Percentiles rank a stretch among this genome's conserved stretches.
These are phyloP conservation scores for Colletotrichum sp. DNA, from an alignment of 2,329 filamentous ascomycete species.

Conservation along the genomic window DNA sequence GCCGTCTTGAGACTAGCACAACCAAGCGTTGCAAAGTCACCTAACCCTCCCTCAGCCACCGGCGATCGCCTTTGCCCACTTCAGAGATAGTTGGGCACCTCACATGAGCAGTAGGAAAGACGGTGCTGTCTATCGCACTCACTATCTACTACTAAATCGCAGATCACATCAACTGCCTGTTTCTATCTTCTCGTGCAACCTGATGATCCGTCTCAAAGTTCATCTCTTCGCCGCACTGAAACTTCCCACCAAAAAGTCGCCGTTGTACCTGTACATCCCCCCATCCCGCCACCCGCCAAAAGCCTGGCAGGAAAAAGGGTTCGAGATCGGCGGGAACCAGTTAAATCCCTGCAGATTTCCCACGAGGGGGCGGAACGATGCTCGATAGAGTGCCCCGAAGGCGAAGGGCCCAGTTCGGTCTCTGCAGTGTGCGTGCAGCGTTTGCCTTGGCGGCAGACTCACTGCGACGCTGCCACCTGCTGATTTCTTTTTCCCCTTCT, in stretches of 20 bases:
- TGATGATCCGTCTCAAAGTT: neutral
- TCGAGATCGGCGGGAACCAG: slow-evolving; percentile 17
- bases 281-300: neutral
- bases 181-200: neutral
- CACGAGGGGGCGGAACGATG: slow-evolving; percentile 3
- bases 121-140: neutral
- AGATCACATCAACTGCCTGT: neutral
- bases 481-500: neutral
- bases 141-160: neutral
- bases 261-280: neutral
- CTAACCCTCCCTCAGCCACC: neutral
- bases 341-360: slow-evolving; percentile 18
- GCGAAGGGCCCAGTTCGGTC: neutral
- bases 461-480: neutral
- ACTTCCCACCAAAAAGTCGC: neutral
- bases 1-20: neutral
- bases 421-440: neutral
- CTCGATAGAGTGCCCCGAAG: neutral
- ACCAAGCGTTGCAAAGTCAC: neutral
- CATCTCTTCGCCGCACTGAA: neutral
- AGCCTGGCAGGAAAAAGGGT: neutral
- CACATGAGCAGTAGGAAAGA: neutral
- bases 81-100: neutral
- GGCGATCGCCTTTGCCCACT: neutral
- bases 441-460: neutral